Percentiles rank a stretch among this genome's conserved stretches.
phyloP scores from a whole-genome alignment of 805 yeast species.

The Wickerhamomyces pijperi region DNA sequence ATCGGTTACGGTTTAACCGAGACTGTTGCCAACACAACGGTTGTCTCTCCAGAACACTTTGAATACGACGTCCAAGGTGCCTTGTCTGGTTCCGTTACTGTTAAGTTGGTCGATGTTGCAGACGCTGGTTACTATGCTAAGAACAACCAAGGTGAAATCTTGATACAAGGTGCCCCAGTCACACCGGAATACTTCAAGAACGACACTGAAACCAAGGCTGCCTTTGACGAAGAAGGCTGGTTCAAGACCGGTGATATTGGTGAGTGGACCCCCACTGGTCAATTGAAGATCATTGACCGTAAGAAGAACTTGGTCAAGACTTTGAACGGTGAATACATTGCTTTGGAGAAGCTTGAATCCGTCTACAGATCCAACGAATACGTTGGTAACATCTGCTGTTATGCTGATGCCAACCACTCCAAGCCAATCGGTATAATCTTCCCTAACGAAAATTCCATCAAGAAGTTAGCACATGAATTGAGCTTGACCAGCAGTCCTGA shows the following conservation, averaged over 20 bases:
- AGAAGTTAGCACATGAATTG: slow-evolving; percentile 45
- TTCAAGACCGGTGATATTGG: slow-evolving; percentile 96
- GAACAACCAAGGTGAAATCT: slow-evolving; percentile 87
- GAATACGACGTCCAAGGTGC: slow-evolving; percentile 77
- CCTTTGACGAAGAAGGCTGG: slow-evolving; percentile 76
- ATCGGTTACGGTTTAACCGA: slow-evolving; percentile 96
- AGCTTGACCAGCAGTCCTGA: slow-evolving; percentile 33
- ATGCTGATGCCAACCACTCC: slow-evolving; percentile 79
- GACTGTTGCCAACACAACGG: slow-evolving; percentile 80
- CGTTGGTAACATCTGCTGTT: slow-evolving; percentile 79
- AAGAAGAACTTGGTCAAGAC: slow-evolving; percentile 95
- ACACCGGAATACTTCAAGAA: slow-evolving; percentile 73
- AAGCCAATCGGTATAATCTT: slow-evolving; percentile 88
- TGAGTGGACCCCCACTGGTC: slow-evolving; percentile 79
- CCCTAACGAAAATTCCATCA: slow-evolving; percentile 62
- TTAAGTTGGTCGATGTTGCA: slow-evolving; percentile 80
- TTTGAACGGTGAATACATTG: slow-evolving; percentile 93
- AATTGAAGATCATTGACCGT: slow-evolving; percentile 79
- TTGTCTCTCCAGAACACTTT: slow-evolving; percentile 52
- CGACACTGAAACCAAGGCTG: slow-evolving; percentile 64
- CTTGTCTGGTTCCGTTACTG: slow-evolving; percentile 70
- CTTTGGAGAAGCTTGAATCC: slow-evolving; percentile 88
- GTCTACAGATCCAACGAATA: slow-evolving; percentile 73
- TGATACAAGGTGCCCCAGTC: slow-evolving; percentile 66
- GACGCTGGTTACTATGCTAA: slow-evolving; percentile 89